A percentile compares a stretch with the other conserved stretches of the same genome.
These are phyloP conservation scores for Aschersonia sp. DNA, from an alignment of 2,329 filamentous ascomycete genomes.

Conservation along the genomic window DNA sequence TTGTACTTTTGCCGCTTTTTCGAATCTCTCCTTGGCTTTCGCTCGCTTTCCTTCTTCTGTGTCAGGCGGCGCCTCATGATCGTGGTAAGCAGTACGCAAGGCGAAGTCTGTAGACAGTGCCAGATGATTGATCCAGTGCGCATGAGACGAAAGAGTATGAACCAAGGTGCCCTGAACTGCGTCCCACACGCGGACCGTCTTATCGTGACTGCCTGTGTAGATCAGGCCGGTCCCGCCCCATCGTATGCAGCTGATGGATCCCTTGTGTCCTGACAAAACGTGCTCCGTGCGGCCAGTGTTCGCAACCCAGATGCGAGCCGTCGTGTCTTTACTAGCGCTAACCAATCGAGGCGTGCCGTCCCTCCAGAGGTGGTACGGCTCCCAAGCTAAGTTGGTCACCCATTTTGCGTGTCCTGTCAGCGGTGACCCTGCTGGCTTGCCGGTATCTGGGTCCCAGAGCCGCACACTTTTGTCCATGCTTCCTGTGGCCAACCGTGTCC, in stretches of 20 bases:
- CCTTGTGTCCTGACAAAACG: conserved; percentile 77
- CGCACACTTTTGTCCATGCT: conserved; percentile 89
- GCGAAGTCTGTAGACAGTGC: conserved; percentile 88
- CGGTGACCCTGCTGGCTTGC: conserved; percentile 47
- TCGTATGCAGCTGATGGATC: conserved; percentile 74
- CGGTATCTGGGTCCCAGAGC: conserved; percentile 75
- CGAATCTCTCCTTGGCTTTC: conserved; percentile 70
- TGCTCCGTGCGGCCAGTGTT: conserved; percentile 66
- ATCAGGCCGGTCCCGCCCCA: conserved; percentile 87
- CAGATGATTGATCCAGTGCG: conserved; percentile 91
- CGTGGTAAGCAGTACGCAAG: conserved; percentile 71
- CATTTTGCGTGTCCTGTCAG: conserved; percentile 82
- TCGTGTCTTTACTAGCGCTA: conserved; percentile 79
- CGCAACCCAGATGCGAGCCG: conserved; percentile 74
- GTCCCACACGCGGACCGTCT: conserved; percentile 85
- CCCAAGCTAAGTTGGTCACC: conserved; percentile 80
- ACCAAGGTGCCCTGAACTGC: conserved; percentile 62
- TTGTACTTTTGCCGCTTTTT: conserved; percentile 65
- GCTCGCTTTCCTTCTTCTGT: conserved; percentile 55
- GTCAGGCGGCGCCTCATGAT: conserved; percentile 58
- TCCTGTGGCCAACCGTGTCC: conserved; percentile 67
- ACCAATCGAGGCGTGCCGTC: conserved; percentile 65
- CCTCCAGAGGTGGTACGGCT: conserved; percentile 76
- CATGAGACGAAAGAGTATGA: conserved; percentile 68
- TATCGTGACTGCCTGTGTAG: conserved; percentile 80